Base-by-base conservation (phyloP, 805 yeast species). In the Candida chilensis region DNA sequence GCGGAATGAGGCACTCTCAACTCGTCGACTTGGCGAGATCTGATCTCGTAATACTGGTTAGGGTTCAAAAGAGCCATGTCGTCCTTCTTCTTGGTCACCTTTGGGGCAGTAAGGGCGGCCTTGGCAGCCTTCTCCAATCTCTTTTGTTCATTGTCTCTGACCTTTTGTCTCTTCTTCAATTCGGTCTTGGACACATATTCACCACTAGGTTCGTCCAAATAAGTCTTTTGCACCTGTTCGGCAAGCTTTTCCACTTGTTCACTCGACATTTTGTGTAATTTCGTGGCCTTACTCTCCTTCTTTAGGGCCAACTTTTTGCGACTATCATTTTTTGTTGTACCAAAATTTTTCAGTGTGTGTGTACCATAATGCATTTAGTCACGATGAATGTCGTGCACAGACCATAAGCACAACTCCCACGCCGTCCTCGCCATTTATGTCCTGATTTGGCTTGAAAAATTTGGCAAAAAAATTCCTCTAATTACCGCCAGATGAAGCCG, bases 131-230 rank as follows among this genome's bases (percentile, higher is more conserved):
- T 88, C 47, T 78, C 94, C 31, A 95, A 95, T 67, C 78, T 85
- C 73, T 87, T 85, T 47, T 82, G 85, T 48, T 86, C 96, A 35
- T 72, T 62, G 46, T 78, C 82, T 59, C 97, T 79, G 42, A 68
- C 69, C 72, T 92, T 92, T 62, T 83, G 86, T 66, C 98, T 82
- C 71, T 84, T 86, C 71, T 90, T 90, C 64, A 90, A 78, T 63
- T 90, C 98, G 38, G 92, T 71, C 68, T 90, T 90, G 51, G 97
- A 92, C 28, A 90, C 95, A 61, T 76, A 83, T 64, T 90, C 98
- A 29, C 97, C 97, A 38, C 97, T 92, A 46, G 64, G 94, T 36
- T 87, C 95, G 56, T 90, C 98, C 44, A 90, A 67, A 58, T 81
- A 80, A 28, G 76, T 57, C 54, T 83, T 82, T 52, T 80, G 81